A percentile compares a stretch with the other conserved stretches of the same genome.
Evolutionary conservation across 441 rosid species (phyloP).

Genomic region (Dalechampia spathulata): DNA sequence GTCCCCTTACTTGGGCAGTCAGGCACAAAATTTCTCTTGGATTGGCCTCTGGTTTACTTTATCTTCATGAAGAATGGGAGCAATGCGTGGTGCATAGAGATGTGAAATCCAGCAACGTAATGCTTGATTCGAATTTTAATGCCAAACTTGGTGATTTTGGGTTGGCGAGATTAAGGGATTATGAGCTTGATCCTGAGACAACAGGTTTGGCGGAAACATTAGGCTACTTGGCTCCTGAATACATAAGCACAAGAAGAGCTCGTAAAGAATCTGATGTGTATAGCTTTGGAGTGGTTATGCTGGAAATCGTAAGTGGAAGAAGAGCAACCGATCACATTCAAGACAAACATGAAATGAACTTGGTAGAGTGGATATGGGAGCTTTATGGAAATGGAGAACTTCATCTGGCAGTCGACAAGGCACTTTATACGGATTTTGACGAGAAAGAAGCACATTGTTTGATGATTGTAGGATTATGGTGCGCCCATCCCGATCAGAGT

Average conservation of each 20-base stretch:
- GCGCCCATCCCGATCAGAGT: constrained; percentile 33
- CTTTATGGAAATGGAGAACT: constrained; percentile 25
- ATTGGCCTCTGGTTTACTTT: constrained; percentile 39
- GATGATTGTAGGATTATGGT: constrained; percentile 41
- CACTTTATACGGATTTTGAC: constrained; percentile 15
- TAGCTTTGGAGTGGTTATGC: constrained; percentile 23
- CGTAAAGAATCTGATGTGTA: too few relatives aligned
- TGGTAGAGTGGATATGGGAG: constrained; percentile 49
- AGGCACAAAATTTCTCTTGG: constrained; percentile 37
- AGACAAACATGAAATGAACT: constrained; percentile 17
- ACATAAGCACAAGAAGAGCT: constrained; percentile 24
- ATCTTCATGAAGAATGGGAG: constrained; percentile 56
- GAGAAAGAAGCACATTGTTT: constrained; percentile 20
- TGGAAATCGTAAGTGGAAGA: constrained; percentile 39
- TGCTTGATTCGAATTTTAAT: constrained; percentile 44
- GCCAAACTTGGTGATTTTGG: constrained; percentile 55
- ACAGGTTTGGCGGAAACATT: constrained; percentile 42
- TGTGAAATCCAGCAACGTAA: constrained; percentile 44
- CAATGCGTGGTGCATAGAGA: constrained; percentile 48
- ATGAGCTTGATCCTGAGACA: constrained; percentile 35
- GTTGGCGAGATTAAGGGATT: constrained; percentile 43
- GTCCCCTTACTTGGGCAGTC: constrained; percentile 29
- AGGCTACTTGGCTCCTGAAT: constrained; percentile 52
- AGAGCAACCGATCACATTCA: constrained; percentile 17
- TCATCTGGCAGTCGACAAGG: constrained; percentile 22